Evolutionary conservation across 1,284 basidiomycete species (phyloP).

Genomic region (Fomes fomentarius): DNA sequence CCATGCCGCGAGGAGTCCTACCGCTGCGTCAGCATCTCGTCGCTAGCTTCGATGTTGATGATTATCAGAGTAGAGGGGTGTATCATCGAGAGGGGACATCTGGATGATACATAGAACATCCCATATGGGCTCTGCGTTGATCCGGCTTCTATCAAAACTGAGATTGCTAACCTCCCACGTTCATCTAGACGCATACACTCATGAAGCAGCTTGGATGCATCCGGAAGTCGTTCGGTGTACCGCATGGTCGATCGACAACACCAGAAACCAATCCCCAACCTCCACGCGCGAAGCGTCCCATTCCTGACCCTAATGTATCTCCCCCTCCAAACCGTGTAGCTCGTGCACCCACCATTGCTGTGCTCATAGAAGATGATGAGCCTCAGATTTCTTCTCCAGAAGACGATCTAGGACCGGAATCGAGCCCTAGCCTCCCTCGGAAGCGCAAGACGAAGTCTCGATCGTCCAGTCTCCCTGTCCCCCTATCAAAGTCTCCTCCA

Average conservation of each 20-base stretch:
- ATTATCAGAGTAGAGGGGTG: too few relatives aligned
- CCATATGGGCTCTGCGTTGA: too few relatives aligned
- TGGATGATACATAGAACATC: too few relatives aligned
- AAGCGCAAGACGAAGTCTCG: conserved; percentile 36
- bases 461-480: conserved; percentile 42
- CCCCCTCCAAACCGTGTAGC: conserved; percentile 60
- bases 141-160: neutral
- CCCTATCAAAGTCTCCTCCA: conserved; percentile 42
- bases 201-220: conserved; percentile 68
- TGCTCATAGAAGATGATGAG: conserved; percentile 73
- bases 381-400: conserved; percentile 37
- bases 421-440: conserved; percentile 37
- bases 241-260: conserved; percentile 35
- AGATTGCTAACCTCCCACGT: conserved; percentile 7
- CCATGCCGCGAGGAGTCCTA: too few relatives aligned
- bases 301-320: conserved; percentile 45
- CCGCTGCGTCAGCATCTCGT: too few relatives aligned
- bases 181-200: conserved; percentile 57
- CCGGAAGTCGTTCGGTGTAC: conserved; percentile 59
- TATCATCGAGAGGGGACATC: too few relatives aligned
- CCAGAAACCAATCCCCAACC: conserved; percentile 47
- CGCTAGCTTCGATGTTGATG: too few relatives aligned
- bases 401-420: conserved; percentile 45
- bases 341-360: conserved; percentile 66
- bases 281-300: conserved; percentile 48